These are phyloP conservation scores for Paracoccidioides lutzii DNA, from an alignment of 2,329 filamentous ascomycete species.

Conservation along the genomic window DNA sequence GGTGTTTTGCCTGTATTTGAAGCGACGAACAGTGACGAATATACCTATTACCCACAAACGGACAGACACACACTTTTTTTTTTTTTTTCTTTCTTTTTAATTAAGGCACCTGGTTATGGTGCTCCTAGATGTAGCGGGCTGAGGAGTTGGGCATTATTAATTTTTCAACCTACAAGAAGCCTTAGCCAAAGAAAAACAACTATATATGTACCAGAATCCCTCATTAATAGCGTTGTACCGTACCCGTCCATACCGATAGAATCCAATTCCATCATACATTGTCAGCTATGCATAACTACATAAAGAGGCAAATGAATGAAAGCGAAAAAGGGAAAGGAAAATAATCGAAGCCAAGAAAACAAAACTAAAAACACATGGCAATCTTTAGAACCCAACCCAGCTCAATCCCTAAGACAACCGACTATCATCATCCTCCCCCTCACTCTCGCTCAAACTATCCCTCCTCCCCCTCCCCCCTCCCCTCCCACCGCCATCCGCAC, in stretches of 20 bases:
- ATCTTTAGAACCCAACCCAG: neutral
- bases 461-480: constrained; percentile 29
- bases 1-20: too few relatives aligned
- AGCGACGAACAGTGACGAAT: too few relatives aligned
- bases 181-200: too few relatives aligned
- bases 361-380: constrained; percentile 1
- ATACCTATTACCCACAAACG: too few relatives aligned
- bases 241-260: neutral
- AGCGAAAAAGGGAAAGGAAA: neutral
- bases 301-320: neutral
- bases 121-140: too few relatives aligned
- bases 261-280: neutral
- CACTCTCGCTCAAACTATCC: constrained; percentile 44
- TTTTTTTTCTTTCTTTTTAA: too few relatives aligned
- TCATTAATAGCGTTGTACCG: too few relatives aligned
- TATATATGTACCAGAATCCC: too few relatives aligned
- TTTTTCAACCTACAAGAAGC: too few relatives aligned
- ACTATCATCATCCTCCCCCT: constrained; percentile 25
- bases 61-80: too few relatives aligned
- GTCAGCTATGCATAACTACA: neutral
- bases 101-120: too few relatives aligned
- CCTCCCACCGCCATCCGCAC: constrained; percentile 23
- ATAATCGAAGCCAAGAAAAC: neutral
- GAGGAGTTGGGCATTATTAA: too few relatives aligned
- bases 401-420: constrained; percentile 3